Evolutionary conservation across 495 filamentous ascomycete genomes (phyloP).

Genomic region (Penicillium cosmopolitanum): DNA sequence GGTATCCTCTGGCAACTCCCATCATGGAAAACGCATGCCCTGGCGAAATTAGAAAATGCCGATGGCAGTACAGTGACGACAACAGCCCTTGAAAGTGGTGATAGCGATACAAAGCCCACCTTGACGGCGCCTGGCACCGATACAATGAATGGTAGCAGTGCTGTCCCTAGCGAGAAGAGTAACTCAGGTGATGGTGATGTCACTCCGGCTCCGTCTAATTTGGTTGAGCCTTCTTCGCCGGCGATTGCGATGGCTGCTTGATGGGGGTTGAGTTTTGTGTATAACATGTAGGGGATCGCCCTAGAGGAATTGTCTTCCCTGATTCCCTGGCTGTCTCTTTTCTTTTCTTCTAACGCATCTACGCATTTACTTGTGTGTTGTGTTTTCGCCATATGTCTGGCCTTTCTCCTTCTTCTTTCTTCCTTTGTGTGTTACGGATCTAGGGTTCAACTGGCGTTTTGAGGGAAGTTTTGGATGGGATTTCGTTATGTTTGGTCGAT

Average conservation of each 20-base stretch:
- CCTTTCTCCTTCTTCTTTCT: conserved; percentile 7
- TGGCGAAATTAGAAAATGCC: conserved; percentile 37
- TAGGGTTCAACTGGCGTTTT: background rate
- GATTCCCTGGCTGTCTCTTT: conserved; percentile 4
- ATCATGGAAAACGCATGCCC: conserved; percentile 77
- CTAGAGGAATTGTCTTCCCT: no score
- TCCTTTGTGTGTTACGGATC: conserved; percentile 2
- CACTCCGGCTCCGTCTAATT: conserved; percentile 43
- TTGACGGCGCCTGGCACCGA: conserved; percentile 68
- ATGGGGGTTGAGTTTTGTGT: conserved; percentile 15
- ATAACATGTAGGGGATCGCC: conserved; percentile 4
- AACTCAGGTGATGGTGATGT: conserved; percentile 60
- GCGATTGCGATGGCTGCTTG: conserved; percentile 49
- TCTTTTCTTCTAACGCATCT: conserved; percentile 9
- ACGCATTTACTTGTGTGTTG: background rate
- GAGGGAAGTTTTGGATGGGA: background rate
- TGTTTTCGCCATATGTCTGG: background rate
- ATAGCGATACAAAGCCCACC: conserved; percentile 78
- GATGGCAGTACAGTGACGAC: conserved; percentile 46
- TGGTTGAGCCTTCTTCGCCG: conserved; percentile 50
- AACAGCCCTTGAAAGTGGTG: conserved; percentile 50
- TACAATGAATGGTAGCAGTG: conserved; percentile 39
- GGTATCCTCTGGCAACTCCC: conserved; percentile 83
- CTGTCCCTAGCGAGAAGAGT: conserved; percentile 69
- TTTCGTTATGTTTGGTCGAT: background rate